These are phyloP conservation scores for Uronychia setigera DNA, from an alignment of 73 alveolate species.

Conservation along the genomic window DNA sequence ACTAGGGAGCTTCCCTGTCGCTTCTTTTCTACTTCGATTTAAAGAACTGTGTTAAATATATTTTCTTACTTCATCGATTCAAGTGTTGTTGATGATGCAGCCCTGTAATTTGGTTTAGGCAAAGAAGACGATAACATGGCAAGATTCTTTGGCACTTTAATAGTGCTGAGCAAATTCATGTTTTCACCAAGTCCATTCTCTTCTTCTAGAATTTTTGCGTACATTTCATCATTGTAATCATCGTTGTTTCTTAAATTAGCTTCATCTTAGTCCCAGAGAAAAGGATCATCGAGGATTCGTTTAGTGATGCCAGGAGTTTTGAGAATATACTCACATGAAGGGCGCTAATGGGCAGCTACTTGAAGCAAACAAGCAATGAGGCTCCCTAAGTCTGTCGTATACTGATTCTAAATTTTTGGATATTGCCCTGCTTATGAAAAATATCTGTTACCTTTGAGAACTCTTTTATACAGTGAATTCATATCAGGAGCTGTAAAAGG, in stretches of 20 bases:
- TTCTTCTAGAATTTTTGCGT: not conserved
- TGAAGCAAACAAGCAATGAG: slow-evolving; percentile 70
- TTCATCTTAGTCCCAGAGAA: not conserved
- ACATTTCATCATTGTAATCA: not conserved
- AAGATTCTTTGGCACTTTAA: slow-evolving; percentile 15
- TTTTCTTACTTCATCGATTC: not conserved
- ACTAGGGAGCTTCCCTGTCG: not conserved
- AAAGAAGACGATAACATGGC: not conserved
- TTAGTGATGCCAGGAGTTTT: not conserved
- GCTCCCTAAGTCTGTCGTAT: slow-evolving; percentile 78
- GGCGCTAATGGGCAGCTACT: not conserved
- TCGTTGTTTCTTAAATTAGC: no score
- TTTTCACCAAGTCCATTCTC: not conserved
- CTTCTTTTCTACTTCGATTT: not conserved
- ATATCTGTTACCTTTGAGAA: slow-evolving; percentile 83
- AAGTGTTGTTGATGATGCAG: not conserved
- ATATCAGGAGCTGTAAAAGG: slow-evolving; percentile 93
- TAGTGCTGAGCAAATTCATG: slow-evolving; percentile 6
- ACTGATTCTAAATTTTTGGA: slow-evolving; percentile 72
- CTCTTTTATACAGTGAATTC: slow-evolving; percentile 87
- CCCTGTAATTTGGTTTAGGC: slow-evolving; percentile 25
- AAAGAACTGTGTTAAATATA: not conserved
- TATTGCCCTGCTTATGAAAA: not conserved
- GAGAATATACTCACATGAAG: not conserved
- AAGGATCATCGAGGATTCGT: not conserved